Base-by-base conservation (phyloP, 2,329 filamentous ascomycete species). In the Bisporella sp. region DNA sequence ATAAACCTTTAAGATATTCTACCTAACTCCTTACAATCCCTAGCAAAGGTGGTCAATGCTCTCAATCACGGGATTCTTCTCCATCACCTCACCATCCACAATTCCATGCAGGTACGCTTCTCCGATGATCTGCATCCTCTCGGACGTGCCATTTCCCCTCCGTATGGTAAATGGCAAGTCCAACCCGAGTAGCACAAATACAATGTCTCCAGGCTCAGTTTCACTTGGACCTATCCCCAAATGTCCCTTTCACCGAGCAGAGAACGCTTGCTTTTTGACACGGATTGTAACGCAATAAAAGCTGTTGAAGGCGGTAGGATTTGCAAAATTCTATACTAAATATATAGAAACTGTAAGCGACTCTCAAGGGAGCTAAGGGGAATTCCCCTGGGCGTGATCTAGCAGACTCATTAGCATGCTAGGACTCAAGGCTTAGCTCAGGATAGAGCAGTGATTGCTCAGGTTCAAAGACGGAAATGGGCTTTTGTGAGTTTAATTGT, bases 11-110 rank as follows among this genome's bases (percentile, higher is more conserved):
- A 21, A 21, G 21, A 21, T 21, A 21, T 21, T 2, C 21, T 21
- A 21, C 21, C 21, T 3, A 21, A 21, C 21, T 21, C 21, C 21
- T 21, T 21, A 21, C 21, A 21, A 21, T 3, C 21, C 21, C 21
- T 21, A 21, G 21, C 21, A 21, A 21, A 21, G 21, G 21, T 21
- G 21, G 21, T 21, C 47, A 35, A 53, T 46, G 5, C 29, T 46
- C 41, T 53, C 41, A 28, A 50, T 43, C 12, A 44, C 45, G 11
- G 35, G 41, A 41, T 33, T 41, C 12, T 29, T 40, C 31, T 50
- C 30, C 44, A 56, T 47, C 37, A 31, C 43, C 44, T 56, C 52
- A 31, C 54, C 52, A 45, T 57, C 54, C 54, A 57, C 54, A 9
- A 55, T 32, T 31, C 52, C 52, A 46, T 57, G 47, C 28, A 57